Evolutionary conservation across 306 rosid species (phyloP).

Genomic region (Pyrus bretschneideri): DNA sequence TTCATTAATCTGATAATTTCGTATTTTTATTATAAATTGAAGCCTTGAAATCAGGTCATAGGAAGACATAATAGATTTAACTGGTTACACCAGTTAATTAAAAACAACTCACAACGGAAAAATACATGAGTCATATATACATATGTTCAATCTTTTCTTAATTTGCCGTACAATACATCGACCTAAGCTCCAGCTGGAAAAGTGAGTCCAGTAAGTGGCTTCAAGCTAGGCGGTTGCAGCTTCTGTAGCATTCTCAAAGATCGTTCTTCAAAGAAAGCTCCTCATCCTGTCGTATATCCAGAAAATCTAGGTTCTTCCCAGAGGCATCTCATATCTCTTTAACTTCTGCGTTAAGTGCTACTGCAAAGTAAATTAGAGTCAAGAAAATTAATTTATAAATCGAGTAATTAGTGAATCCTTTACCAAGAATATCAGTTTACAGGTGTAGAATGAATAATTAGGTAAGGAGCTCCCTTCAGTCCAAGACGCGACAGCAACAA

Average conservation of each 20-base stretch:
- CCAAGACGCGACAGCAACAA: conserved; percentile 77
- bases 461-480: conserved; percentile 96
- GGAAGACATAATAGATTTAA: no score
- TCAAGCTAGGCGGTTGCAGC: not conserved
- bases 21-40: no score
- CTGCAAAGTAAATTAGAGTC: not conserved
- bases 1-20: no score
- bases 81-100: no score
- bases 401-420: not conserved
- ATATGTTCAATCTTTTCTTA: no score
- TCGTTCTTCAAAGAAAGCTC: not conserved
- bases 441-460: not conserved
- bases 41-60: no score
- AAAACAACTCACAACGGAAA: no score
- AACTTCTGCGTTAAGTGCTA: not conserved
- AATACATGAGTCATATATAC: no score
- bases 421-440: not conserved
- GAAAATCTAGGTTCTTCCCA: not conserved
- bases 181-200: not conserved
- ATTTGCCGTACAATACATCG: not conserved
- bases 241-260: not conserved
- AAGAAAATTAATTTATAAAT: not conserved
- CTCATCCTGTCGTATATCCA: not conserved
- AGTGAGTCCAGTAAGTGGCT: not conserved
- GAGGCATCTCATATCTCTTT: not conserved